phyloP scores from a whole-genome alignment of 805 yeast genomes.

The Lipomyces sp. region DNA sequence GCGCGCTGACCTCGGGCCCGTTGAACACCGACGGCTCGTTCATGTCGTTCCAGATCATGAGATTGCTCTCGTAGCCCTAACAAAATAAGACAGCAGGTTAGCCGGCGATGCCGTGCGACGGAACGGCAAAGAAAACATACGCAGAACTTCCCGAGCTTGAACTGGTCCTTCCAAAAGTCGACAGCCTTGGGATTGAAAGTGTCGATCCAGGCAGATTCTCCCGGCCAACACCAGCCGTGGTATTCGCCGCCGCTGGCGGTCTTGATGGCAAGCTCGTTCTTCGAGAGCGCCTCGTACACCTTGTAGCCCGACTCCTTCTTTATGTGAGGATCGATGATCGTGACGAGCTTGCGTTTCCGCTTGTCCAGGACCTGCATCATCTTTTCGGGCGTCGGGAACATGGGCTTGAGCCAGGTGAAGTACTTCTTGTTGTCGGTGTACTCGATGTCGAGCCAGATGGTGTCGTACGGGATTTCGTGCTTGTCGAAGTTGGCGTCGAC shows the following conservation, averaged over 20 bases:
- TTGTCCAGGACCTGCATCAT: constrained; percentile 64
- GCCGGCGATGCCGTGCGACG: neutral
- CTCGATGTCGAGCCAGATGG: constrained; percentile 93
- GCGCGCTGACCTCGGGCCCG: constrained; percentile 92
- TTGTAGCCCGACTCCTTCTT: constrained; percentile 57
- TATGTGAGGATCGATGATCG: constrained; percentile 89
- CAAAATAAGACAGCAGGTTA: neutral
- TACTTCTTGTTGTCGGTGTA: constrained; percentile 83
- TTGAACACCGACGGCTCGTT: constrained; percentile 93
- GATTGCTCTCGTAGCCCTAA: constrained; percentile 49
- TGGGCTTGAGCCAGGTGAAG: constrained; percentile 80
- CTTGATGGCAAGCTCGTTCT: constrained; percentile 47
- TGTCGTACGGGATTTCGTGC: constrained; percentile 76
- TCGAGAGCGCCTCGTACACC: constrained; percentile 53
- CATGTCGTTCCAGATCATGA: constrained; percentile 97
- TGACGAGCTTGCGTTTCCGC: constrained; percentile 76
- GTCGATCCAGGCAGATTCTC: constrained; percentile 92
- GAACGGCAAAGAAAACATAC: constrained; percentile 3
- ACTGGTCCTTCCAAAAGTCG: constrained; percentile 57
- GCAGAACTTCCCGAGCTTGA: constrained; percentile 44
- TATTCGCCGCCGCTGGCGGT: constrained; percentile 50
- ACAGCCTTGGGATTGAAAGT: constrained; percentile 64
- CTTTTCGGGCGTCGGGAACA: constrained; percentile 69
- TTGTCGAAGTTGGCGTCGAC: constrained; percentile 69
- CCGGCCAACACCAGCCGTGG: constrained; percentile 97